These are phyloP conservation scores for Setomelanomma holmii DNA, from an alignment of 2,329 filamentous ascomycete species.

Conservation along the genomic window DNA sequence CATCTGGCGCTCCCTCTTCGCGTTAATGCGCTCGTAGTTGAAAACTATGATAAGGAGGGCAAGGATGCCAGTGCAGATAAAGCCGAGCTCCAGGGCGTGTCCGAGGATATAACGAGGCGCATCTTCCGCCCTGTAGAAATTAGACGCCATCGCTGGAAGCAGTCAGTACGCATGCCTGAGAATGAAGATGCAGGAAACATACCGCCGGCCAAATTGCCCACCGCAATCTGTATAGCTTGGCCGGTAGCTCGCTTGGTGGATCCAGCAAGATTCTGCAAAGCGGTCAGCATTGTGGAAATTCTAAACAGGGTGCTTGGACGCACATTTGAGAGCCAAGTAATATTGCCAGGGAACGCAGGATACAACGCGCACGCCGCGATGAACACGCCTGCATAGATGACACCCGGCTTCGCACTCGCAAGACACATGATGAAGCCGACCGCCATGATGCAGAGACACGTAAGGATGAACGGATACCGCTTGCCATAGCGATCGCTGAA, in stretches of 20 bases:
- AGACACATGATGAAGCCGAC: conserved; percentile 50
- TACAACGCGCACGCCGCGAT: conserved; percentile 48
- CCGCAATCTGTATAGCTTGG: conserved; percentile 57
- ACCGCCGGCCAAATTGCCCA: conserved; percentile 55
- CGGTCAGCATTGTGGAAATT: conserved; percentile 10
- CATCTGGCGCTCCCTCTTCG: conserved; percentile 55
- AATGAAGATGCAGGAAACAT: neutral
- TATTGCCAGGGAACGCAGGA: conserved; percentile 47
- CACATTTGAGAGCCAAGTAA: conserved; percentile 61
- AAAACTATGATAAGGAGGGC: conserved; percentile 55
- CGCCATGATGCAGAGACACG: conserved; percentile 40
- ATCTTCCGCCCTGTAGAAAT: conserved; percentile 68
- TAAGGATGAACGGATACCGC: conserved; percentile 45
- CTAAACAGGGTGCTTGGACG: conserved; percentile 8
- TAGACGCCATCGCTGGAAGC: conserved; percentile 68
- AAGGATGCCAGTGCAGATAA: conserved; percentile 56
- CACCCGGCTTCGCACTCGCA: conserved; percentile 38
- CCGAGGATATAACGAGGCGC: conserved; percentile 59
- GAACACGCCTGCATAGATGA: conserved; percentile 48
- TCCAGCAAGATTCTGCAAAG: conserved; percentile 58
- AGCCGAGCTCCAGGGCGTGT: conserved; percentile 60
- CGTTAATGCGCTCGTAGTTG: conserved; percentile 66
- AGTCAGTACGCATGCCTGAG: conserved; percentile 10
- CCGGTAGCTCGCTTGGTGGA: conserved; percentile 60
- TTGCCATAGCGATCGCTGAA: conserved; percentile 40